phyloP scores from a whole-genome alignment of 2,329 filamentous ascomycete genomes.

The Apiospora marii region DNA sequence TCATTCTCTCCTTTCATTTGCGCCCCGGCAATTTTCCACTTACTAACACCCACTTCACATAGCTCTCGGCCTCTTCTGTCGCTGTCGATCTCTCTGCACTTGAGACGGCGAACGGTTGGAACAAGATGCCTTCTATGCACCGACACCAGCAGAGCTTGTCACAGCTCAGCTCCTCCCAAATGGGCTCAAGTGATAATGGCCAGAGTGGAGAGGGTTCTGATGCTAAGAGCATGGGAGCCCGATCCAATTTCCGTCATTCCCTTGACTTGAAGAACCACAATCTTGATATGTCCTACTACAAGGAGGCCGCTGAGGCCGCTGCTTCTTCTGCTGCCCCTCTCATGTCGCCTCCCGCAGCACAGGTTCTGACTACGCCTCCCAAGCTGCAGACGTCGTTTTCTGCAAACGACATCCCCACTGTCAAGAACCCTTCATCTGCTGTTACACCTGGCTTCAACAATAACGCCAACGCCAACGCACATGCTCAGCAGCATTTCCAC shows the following conservation, averaged over 20 bases:
- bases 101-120: slow-evolving; percentile 60
- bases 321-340: slow-evolving; percentile 36
- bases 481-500: slow-evolving; percentile 71
- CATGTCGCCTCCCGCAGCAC: slow-evolving; percentile 57
- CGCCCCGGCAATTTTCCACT: slow-evolving; percentile 43
- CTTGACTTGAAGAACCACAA: slow-evolving; percentile 57
- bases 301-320: slow-evolving; percentile 51
- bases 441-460: slow-evolving; percentile 38
- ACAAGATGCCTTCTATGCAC: slow-evolving; percentile 68
- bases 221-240: slow-evolving; percentile 54
- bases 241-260: slow-evolving; percentile 64
- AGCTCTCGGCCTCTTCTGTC: slow-evolving; percentile 83
- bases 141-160: slow-evolving; percentile 70
- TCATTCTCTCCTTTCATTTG: background rate
- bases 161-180: slow-evolving; percentile 50
- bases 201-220: slow-evolving; percentile 52
- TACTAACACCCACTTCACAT: slow-evolving; percentile 40
- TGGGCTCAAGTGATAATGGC: slow-evolving; percentile 46
- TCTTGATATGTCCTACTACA: slow-evolving; percentile 52
- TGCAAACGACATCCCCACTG: slow-evolving; percentile 84
- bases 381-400: slow-evolving; percentile 91
- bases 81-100: slow-evolving; percentile 81
- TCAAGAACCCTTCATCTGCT: slow-evolving; percentile 69
- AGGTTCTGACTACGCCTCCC: slow-evolving; percentile 68
- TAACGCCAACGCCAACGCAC: slow-evolving; percentile 63